Evolutionary conservation across 371 early-diverging fungal species (phyloP), one percentile per base, ranked within the genome.

Genomic region (Mucor piriformis): DNA sequence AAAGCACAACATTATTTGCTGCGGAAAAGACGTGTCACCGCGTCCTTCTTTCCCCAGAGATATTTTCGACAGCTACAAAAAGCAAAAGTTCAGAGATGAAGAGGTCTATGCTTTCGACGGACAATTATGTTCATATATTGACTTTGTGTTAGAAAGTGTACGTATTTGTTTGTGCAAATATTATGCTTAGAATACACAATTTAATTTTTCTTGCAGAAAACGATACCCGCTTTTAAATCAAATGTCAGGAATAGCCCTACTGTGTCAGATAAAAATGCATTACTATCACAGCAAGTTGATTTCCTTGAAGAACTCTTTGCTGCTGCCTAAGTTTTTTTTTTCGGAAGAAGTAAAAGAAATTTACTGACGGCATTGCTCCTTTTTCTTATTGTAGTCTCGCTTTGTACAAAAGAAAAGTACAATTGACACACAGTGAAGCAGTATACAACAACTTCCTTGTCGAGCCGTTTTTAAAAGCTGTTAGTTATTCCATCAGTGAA

Each of bases 251-350:
- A 21, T 43, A 43, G 2, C 21, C 21, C 43, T 18, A 43, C 40
- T 40, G 21, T 46, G 24, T 46, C 46, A 46, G 25, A 46, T 46
- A 24, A 46, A 46, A 46, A 46, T 46, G 24, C 46, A 46, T 46
- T 13, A 46, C 46, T 46, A 43, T 43, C 43, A 43, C 43, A 43
- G 21, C 16, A 43, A 21, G 43, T 43, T 10, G 43, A 43, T 43
- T 43, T 43, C 43, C 43, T 43, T 43, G 43, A 43, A 43, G 21
- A 43, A 16, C 43, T 43, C 21, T 43, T 43, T 43, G 43, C 43
- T 43, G 43, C 20, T 43, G 43, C 43, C 5, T 21, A 43, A 43
- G 43, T 43, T 38, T 43, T 43, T 43, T 43, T 43, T 43, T 43
- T 43, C 21, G 43, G 43, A 43, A 20, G 10, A 43, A 43, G 43